phyloP scores from a whole-genome alignment of 2,329 filamentous ascomycete genomes.

The Hypocrella siamensis region DNA sequence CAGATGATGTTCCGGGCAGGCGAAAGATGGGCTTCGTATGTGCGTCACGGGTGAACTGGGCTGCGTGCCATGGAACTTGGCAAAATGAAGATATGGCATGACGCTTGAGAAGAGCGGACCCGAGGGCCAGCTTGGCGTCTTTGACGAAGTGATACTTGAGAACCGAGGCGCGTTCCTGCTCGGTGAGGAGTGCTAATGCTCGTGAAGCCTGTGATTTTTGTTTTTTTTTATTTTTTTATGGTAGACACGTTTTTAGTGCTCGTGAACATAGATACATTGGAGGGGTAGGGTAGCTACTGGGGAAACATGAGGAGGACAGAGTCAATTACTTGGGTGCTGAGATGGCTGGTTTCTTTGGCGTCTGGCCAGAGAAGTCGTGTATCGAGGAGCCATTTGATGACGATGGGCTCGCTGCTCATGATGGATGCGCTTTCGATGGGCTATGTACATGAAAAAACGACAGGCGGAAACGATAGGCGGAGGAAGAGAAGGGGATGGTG shows the following conservation, averaged over 20 bases:
- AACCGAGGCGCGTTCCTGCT: constrained; percentile 39
- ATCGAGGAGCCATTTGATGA: constrained; percentile 48
- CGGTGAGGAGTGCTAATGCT: constrained; percentile 34
- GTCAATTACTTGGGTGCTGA: constrained; percentile 26
- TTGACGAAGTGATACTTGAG: constrained; percentile 48
- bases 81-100: constrained; percentile 46
- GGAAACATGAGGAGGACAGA: not conserved
- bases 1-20: constrained; percentile 28
- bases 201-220: constrained; percentile 29
- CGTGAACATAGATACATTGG: too few species aligned
- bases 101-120: constrained; percentile 59
- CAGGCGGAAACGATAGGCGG: too few species aligned
- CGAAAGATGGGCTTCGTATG: constrained; percentile 37
- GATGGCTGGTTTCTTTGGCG: constrained; percentile 30
- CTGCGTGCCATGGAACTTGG: constrained; percentile 43
- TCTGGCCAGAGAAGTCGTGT: constrained; percentile 42
- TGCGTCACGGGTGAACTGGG: constrained; percentile 38
- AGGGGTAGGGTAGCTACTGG: not conserved
- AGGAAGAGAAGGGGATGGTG: too few species aligned
- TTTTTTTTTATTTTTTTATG: too few species aligned
- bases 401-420: constrained; percentile 11
- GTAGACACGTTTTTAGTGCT: too few species aligned
- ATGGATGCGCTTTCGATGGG: too few species aligned
- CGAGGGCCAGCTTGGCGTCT: constrained; percentile 62
- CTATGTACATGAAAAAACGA: too few species aligned